phyloP scores from a whole-genome alignment of 1,284 basidiomycete genomes.

The Ceratobasidium sp. region DNA sequence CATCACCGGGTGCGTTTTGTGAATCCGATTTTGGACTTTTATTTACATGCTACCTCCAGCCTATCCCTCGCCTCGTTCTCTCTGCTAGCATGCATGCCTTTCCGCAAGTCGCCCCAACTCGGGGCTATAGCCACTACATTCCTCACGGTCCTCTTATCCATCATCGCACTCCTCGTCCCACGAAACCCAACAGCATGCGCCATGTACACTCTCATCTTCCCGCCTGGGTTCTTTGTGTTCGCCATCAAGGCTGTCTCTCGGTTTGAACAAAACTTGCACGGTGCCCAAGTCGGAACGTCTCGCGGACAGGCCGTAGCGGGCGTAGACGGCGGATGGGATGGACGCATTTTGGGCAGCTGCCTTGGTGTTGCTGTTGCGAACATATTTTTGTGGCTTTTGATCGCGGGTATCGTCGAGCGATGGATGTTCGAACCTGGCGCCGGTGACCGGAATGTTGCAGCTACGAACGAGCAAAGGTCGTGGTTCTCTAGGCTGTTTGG shows the following conservation, averaged over 20 bases:
- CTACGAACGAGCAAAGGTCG: conserved; percentile 40
- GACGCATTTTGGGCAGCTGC: conserved; percentile 57
- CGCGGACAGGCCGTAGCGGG: background rate
- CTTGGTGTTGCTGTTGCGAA: conserved; percentile 68
- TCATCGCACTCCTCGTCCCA: conserved; percentile 68
- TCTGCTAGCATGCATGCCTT: conserved; percentile 70
- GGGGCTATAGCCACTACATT: conserved; percentile 74
- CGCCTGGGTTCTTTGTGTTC: conserved; percentile 77
- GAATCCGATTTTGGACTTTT: background rate
- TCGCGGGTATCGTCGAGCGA: conserved; percentile 67
- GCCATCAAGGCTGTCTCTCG: conserved; percentile 48
- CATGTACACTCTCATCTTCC: conserved; percentile 74
- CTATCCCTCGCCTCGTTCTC: conserved; percentile 72
- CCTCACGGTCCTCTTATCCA: conserved; percentile 67
- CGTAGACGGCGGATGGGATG: conserved; percentile 45
- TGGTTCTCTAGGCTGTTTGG: conserved; percentile 44
- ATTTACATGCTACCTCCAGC: conserved; percentile 42
- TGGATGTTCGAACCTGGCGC: conserved; percentile 61
- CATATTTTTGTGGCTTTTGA: conserved; percentile 72
- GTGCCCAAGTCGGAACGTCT: background rate
- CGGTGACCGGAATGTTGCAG: conserved; percentile 36
- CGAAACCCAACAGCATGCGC: conserved; percentile 59
- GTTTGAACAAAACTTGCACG: background rate
- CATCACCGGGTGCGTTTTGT: conserved; percentile 59
- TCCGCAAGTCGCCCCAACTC: conserved; percentile 74